Evolutionary conservation across 2,329 filamentous ascomycete species (phyloP).

Genomic region (Aspergillus novoparasiticus): DNA sequence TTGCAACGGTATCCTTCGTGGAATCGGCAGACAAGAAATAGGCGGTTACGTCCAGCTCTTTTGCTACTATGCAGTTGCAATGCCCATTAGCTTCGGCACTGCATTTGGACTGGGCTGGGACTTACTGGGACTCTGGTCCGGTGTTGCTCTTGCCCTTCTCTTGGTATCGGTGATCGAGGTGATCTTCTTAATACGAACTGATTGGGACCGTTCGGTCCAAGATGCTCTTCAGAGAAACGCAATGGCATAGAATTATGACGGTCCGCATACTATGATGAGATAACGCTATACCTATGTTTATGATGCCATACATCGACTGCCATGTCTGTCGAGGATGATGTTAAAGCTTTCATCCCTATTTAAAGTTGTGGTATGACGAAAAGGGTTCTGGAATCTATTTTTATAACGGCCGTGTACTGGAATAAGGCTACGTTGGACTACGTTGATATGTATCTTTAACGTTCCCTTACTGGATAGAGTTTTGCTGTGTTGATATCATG

Average conservation of each 20-base stretch:
- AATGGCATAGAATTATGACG: constrained; percentile 10
- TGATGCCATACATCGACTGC: not conserved
- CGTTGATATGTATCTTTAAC: not conserved
- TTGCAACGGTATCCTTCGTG: constrained; percentile 82
- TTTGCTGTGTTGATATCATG: not conserved
- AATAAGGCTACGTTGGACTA: not conserved
- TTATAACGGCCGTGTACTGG: not conserved
- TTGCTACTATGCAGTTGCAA: constrained; percentile 81
- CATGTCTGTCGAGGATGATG: not conserved
- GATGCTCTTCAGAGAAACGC: constrained; percentile 62
- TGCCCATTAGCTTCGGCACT: constrained; percentile 79
- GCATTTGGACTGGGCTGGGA: constrained; percentile 78
- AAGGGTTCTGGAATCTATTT: not conserved
- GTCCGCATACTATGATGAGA: not conserved
- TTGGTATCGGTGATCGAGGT: constrained; percentile 60
- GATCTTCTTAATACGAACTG: constrained; percentile 57
- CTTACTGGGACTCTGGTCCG: constrained; percentile 78
- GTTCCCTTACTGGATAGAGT: not conserved
- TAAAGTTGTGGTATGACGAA: not conserved
- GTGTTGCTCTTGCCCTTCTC: constrained; percentile 71
- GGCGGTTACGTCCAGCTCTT: constrained; percentile 87
- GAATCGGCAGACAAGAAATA: constrained; percentile 84
- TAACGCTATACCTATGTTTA: not conserved
- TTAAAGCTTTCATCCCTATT: too few species aligned
- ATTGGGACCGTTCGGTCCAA: constrained; percentile 62